These are phyloP conservation scores for Ophiosphaerella herpotricha DNA, from an alignment of 2,329 filamentous ascomycete genomes.

Conservation along the genomic window DNA sequence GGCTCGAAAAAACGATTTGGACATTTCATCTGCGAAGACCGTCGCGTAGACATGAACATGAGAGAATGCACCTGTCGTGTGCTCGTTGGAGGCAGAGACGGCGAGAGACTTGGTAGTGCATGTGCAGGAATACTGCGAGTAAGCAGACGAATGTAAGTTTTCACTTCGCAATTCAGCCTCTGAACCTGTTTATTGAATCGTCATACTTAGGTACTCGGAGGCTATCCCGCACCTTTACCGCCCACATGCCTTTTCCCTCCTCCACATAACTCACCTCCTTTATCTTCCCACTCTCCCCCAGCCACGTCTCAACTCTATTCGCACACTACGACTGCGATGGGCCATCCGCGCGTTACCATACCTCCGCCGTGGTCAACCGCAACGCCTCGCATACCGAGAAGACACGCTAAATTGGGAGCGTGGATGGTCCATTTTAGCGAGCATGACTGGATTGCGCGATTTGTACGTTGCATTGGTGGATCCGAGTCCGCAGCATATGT, in stretches of 20 bases:
- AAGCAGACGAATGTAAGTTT: slow-evolving; percentile 11
- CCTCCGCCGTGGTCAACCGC: slow-evolving; percentile 25
- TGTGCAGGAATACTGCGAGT: slow-evolving; percentile 31
- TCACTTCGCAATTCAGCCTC: not conserved
- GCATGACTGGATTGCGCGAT: slow-evolving; percentile 31
- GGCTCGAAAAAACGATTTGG: slow-evolving; percentile 35
- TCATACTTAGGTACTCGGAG: slow-evolving; percentile 36
- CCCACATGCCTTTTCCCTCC: slow-evolving; percentile 38
- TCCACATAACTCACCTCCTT: slow-evolving; percentile 40
- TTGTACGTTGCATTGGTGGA: slow-evolving; percentile 35
- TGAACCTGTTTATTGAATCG: not conserved
- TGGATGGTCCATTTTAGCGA: slow-evolving; percentile 32
- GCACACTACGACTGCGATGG: slow-evolving; percentile 38
- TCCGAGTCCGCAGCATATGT: slow-evolving; percentile 31
- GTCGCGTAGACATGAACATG: slow-evolving; percentile 2
- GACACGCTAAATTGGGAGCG: slow-evolving; percentile 42
- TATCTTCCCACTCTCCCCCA: slow-evolving; percentile 36
- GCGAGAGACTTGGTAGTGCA: slow-evolving; percentile 13
- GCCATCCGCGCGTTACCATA: slow-evolving; percentile 41
- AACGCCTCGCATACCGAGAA: slow-evolving; percentile 38
- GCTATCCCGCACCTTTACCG: slow-evolving; percentile 35
- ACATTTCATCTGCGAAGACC: slow-evolving; percentile 38
- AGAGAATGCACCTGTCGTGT: slow-evolving; percentile 35
- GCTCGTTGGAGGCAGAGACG: slow-evolving; percentile 30
- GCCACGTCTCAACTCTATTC: slow-evolving; percentile 32